phyloP scores from a whole-genome alignment of 192 early-diverging fungal genomes.

The Jimgerdemannia flammicorona region DNA sequence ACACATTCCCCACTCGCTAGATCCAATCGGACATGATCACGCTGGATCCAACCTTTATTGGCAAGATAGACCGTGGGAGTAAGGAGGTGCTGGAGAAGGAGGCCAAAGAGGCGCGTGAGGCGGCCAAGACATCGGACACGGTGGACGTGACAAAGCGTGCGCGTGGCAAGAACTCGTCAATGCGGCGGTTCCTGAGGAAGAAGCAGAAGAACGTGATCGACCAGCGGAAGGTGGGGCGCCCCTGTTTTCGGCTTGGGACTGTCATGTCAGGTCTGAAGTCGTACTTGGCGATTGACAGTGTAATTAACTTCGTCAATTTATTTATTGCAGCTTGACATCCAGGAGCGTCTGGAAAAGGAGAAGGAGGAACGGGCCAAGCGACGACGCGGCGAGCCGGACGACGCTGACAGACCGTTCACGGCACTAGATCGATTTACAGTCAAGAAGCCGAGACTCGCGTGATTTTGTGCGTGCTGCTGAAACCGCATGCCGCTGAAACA shows the following conservation, averaged over 20 bases:
- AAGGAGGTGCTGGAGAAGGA: conserved; percentile 58
- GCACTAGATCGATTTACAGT: conserved; percentile 62
- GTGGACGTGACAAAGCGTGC: conserved; percentile 21
- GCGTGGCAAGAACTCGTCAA: conserved; percentile 73
- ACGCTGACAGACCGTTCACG: conserved; percentile 46
- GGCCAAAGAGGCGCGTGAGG: conserved; percentile 53
- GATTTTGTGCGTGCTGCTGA: neutral
- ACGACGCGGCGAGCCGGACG: conserved; percentile 27
- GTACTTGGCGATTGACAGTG: no score
- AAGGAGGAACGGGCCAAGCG: conserved; percentile 50
- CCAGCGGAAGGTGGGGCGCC: conserved; percentile 51
- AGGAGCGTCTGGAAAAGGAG: conserved; percentile 51
- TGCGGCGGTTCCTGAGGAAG: conserved; percentile 72
- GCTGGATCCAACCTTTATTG: conserved; percentile 79
- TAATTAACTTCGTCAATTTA: neutral
- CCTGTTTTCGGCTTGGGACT: no score
- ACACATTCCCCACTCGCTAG: neutral
- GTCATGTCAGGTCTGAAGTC: no score
- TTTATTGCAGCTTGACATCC: conserved; percentile 31
- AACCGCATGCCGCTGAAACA: no score
- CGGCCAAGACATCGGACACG: conserved; percentile 40
- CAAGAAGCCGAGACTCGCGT: conserved; percentile 32
- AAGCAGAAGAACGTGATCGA: conserved; percentile 83
- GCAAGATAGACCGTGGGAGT: conserved; percentile 67
- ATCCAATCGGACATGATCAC: conserved; percentile 92